Evolutionary conservation across 192 early-diverging fungal genomes (phyloP), one percentile per base, ranked within the genome.

Genomic region (Rhizoclosmatium globosum): DNA sequence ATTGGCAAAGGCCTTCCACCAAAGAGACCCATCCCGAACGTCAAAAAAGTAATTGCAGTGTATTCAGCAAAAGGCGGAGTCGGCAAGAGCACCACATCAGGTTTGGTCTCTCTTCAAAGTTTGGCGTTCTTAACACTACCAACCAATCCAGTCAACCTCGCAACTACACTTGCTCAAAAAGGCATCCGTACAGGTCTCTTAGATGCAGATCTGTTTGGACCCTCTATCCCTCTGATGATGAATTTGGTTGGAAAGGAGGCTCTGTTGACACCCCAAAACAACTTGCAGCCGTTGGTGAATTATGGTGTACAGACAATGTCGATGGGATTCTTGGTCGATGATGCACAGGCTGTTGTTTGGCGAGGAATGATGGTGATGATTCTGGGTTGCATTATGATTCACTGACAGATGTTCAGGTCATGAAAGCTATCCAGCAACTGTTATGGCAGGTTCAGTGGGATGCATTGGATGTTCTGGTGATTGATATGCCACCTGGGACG

Each of bases 181-280:
- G 74, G 82, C 2, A 48, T 80, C 31, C 82, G 83, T 9, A 89
- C 92, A 0, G 96, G 94, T 19, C 79, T 97, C 4, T 82, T 97
- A 50, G 96, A 97, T 78, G 94, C 94, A 0, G 96, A 97, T 88
- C 86, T 97, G n/a, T 96, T 94, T 88, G 96, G 96, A 2, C 96
- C 96, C 2, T 95, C 94, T 0, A 89, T 97, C 60, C 95, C 96
- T 21, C 79, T 78, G 50, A 89, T 97, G 80, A 93, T 97, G 92
- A 94, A 94, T 62, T 84, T 97, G 64, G 82, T 84, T 64, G 92
- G 91, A 0, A 87, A 93, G 79, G 94, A 94, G 4, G 87, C 92
- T 7, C 82, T 88, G 19, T 87, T 87, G 60, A 79, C 88, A n/a
- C 48, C 60, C 86, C 87, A 79, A 50, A 88, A 86, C 71, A 83